Percentiles rank a stretch among this genome's conserved stretches.
phyloP scores from a whole-genome alignment of 805 yeast species.

The Saturnispora dispora region DNA sequence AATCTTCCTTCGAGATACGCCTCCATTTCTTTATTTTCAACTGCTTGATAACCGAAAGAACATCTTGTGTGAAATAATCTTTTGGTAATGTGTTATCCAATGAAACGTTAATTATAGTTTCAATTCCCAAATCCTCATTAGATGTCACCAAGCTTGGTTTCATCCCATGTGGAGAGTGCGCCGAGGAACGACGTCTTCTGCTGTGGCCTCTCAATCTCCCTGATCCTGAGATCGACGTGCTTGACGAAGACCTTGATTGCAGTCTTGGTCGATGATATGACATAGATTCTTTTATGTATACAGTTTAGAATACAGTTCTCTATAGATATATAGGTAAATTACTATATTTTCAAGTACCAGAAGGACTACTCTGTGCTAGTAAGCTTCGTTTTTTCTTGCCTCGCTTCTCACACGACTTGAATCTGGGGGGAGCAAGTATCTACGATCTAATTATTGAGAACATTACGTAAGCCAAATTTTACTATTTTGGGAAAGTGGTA shows the following conservation, averaged over 20 bases:
- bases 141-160: neutral
- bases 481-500: neutral
- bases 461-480: neutral
- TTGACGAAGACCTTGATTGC: slow-evolving; percentile 12
- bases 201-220: neutral
- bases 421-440: neutral
- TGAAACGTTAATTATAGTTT: slow-evolving; percentile 36
- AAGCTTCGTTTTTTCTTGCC: neutral
- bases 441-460: neutral
- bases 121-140: neutral
- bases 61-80: slow-evolving; percentile 80
- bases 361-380: neutral
- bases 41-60: slow-evolving; percentile 52
- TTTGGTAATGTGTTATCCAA: slow-evolving; percentile 71
- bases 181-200: neutral
- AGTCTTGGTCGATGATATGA: neutral
- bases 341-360: neutral
- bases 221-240: slow-evolving; percentile 13
- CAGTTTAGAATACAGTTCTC: neutral
- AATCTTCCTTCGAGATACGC: slow-evolving; percentile 32
- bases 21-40: slow-evolving; percentile 77
- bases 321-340: neutral
- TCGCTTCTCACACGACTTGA: neutral
- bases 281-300: neutral
- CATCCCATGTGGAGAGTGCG: neutral